Base-by-base conservation (phyloP, 352 stramenopile species). In the Phytophthora foliorum region DNA sequence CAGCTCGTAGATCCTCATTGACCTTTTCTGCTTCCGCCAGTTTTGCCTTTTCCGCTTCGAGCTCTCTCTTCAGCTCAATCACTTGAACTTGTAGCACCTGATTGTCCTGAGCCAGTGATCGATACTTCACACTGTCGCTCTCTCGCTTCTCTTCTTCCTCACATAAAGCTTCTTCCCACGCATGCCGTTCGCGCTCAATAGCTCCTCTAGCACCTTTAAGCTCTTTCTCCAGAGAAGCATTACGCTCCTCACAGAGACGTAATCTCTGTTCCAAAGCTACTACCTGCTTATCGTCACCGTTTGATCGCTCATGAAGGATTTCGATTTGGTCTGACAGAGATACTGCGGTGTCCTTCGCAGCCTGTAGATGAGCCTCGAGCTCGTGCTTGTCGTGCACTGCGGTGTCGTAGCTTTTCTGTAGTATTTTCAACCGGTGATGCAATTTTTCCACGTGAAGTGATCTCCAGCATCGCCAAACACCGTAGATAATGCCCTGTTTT, bases 401-500 rank as follows among this genome's bases (percentile, higher is more conserved):
- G 2, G 49, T 56, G 14, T 81, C 66, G 24, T 50, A 59, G 3
- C 53, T 36, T 44, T 60, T 54, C 17, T 32, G 53, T 45, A 70
- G 29, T n/a, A 69, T 24, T n/a, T 54, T 34, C n/a, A 84, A 24
- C 29, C 67, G 57, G 0, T 24, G 17, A 8, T 70, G 31, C 1
- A 87, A 34, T 1, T 52, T 62, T 0, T 52, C 19, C 6, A 86
- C 11, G 4, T 66, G 74, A 42, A 50, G 27, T 10, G 38, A 34
- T 42, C 64, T 79, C 86, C 86, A 93, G 4, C 61, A 67, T 3
- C 55, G 67, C 86, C 86, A 93, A 25, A 74, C 54, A 19, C 60
- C 44, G 22, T 55, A 45, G 9, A 84, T 14, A 45, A 70, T 16
- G 4, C 16, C 21, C 3, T 69, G 57, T 6, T 63, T 51, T 9